These are phyloP conservation scores for Rhodotorula sp. DNA, from an alignment of 1,284 basidiomycete species.

Conservation along the genomic window DNA sequence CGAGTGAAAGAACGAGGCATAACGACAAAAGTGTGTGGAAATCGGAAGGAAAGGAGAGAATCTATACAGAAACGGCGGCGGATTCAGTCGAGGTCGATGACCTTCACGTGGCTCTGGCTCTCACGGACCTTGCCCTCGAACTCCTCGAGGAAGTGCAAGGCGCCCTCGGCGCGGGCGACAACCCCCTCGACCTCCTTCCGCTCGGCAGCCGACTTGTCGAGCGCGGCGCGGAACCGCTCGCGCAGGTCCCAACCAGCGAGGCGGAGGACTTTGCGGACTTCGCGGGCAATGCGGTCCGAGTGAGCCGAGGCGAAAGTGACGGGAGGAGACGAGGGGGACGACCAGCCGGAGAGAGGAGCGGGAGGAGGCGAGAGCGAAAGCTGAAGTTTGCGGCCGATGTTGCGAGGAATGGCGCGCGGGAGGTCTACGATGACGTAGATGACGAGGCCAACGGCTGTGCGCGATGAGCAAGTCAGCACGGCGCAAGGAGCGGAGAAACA, in stretches of 20 bases:
- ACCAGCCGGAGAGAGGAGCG: slow-evolving; percentile 36
- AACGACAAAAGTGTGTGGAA: too few species aligned
- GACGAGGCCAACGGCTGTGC: slow-evolving; percentile 64
- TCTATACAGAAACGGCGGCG: neutral
- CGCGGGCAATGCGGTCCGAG: slow-evolving; percentile 69
- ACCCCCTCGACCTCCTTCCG: slow-evolving; percentile 74
- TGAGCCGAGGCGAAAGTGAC: slow-evolving; percentile 69
- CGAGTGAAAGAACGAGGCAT: too few species aligned
- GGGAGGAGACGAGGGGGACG: slow-evolving; percentile 48
- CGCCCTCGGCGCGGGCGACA: slow-evolving; percentile 66
- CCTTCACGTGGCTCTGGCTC: slow-evolving; percentile 27
- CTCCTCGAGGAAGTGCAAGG: slow-evolving; percentile 69
- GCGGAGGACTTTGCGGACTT: slow-evolving; percentile 91
- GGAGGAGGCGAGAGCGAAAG: slow-evolving; percentile 56
- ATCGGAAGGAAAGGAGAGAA: neutral
- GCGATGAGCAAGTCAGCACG: neutral
- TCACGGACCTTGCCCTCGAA: slow-evolving; percentile 37
- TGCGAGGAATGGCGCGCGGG: slow-evolving; percentile 86
- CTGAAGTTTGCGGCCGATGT: slow-evolving; percentile 68
- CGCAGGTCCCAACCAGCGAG: slow-evolving; percentile 88
- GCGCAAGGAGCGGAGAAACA: neutral
- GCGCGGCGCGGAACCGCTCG: slow-evolving; percentile 75
- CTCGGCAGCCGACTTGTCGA: slow-evolving; percentile 73
- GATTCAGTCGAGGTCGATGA: slow-evolving; percentile 12
- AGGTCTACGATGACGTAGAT: slow-evolving; percentile 86